A percentile compares a stretch with the other conserved stretches of the same genome.
These are phyloP conservation scores for Pythium phragmitis DNA, from an alignment of 352 stramenopile genomes.

Conservation along the genomic window DNA sequence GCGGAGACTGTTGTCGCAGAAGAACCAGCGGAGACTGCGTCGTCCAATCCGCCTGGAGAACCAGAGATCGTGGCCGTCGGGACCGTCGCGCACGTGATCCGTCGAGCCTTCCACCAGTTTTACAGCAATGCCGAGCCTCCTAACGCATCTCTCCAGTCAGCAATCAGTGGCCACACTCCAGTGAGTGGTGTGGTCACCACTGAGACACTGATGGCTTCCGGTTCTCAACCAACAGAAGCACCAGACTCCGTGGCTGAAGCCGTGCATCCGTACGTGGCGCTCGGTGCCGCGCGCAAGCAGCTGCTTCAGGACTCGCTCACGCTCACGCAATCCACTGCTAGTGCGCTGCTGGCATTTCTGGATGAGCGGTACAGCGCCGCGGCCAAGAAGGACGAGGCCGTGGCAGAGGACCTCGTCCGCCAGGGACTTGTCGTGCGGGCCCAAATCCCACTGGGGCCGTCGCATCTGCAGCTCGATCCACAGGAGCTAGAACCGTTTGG, in stretches of 20 bases:
- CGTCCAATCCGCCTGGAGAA: not conserved
- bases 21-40: constrained; percentile 2
- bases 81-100: constrained; percentile 69
- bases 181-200: too few species aligned
- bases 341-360: constrained; percentile 48
- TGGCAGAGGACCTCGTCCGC: constrained; percentile 43
- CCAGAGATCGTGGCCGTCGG: constrained; percentile 68
- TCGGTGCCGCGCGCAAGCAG: constrained; percentile 39
- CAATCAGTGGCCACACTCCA: not conserved
- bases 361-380: constrained; percentile 47
- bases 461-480: constrained; percentile 46
- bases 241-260: not conserved
- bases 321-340: constrained; percentile 33
- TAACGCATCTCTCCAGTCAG: not conserved
- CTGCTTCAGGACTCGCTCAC: constrained; percentile 33
- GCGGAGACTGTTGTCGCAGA: not conserved
- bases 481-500: constrained; percentile 47
- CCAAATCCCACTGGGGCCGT: constrained; percentile 72
- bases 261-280: constrained; percentile 33
- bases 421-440: constrained; percentile 68
- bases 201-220: not conserved
- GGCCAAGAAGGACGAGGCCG: constrained; percentile 35
- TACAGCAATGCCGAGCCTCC: constrained; percentile 27
- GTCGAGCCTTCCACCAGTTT: constrained; percentile 66
- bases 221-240: not conserved